Percentiles rank a stretch among this genome's conserved stretches.
These are phyloP conservation scores for Boletus rubroflammeus DNA, from an alignment of 768 basidiomycete species.

Conservation along the genomic window DNA sequence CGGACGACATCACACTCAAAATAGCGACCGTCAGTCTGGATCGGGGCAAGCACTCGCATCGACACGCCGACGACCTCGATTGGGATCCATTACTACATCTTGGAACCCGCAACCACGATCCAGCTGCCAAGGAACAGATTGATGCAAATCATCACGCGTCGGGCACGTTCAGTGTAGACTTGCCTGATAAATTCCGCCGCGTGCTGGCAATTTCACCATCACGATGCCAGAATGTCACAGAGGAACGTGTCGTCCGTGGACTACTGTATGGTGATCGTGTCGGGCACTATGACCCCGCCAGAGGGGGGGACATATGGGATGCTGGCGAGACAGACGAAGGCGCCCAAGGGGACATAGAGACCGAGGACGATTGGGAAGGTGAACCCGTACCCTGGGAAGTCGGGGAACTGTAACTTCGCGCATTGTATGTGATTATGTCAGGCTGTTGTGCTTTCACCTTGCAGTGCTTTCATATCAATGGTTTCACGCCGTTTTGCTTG, in stretches of 20 bases:
- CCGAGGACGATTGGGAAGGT: constrained; percentile 70
- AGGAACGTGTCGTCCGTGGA: constrained; percentile 54
- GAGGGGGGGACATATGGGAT: constrained; percentile 74
- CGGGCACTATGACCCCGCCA: constrained; percentile 55
- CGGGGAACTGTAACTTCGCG: constrained; percentile 56
- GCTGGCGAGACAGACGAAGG: constrained; percentile 58
- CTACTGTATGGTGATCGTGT: constrained; percentile 57
- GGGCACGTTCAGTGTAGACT: constrained; percentile 47
- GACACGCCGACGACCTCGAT: constrained; percentile 18
- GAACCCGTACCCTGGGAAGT: constrained; percentile 81
- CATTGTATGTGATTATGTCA: constrained; percentile 31
- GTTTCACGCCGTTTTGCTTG: constrained; percentile 23
- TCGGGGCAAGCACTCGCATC: constrained; percentile 10
- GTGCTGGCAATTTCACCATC: constrained; percentile 59
- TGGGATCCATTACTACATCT: constrained; percentile 31
- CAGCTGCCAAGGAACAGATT: constrained; percentile 8
- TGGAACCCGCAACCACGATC: constrained; percentile 24
- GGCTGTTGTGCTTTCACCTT: constrained; percentile 24
- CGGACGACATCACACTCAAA: constrained; percentile 19
- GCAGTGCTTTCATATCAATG: constrained; percentile 33
- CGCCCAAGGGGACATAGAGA: constrained; percentile 41
- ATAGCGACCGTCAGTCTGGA: constrained; percentile 15
- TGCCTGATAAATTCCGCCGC: constrained; percentile 63
- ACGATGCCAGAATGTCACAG: constrained; percentile 38
- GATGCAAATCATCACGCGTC: constrained; percentile 34